Evolutionary conservation across 768 basidiomycete species (phyloP), one percentile per base, ranked within the genome.

Genomic region (Collybia nuda): DNA sequence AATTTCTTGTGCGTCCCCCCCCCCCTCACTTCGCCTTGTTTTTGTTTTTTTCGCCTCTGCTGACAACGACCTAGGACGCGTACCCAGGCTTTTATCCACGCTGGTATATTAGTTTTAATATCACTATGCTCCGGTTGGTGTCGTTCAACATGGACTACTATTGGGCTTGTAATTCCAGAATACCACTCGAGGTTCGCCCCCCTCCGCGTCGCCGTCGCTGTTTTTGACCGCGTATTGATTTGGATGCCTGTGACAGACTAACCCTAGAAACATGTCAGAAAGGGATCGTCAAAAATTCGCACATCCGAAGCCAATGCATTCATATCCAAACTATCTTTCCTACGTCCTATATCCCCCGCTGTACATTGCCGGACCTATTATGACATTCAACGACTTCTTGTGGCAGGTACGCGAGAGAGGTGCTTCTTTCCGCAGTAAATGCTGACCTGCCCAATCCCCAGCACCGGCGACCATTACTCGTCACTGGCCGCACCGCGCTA

Each of bases 81-180:
- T 78, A 77, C 56, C 71, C 78, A 63, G 97, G 97, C 5, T 70
- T 90, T 15, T 87, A 95, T 53, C 90, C 94, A 9, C 79, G 93
- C 17, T 99, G 97, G 97, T 83, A 98, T 57, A 77, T 98, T 58
- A 81, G 74, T 57, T 98, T 96, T 76, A 98, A 98, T 66, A 93
- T 98, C 57, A 93, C 94, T 2, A 95, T 95, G 88, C 77, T 98
- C 37, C 83, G 96, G 26, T 77, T 98, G 12, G 77, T 99, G 5
- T 95, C 94, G 0, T 99, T 93, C 73, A 88, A 85, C 54, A 84
- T 96, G 82, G 97, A 99, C 63, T 87, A 88, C 62, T 83, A 91
- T 58, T 98, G 95, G 95, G 82, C 90, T 4, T 81, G 74, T 57
- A 73, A 65, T 11, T 56, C 65, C 3, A 58, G 60, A 19, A 22